A percentile compares a stretch with the other conserved stretches of the same genome.
These are phyloP conservation scores for Panaeolus papilionaceus DNA, from an alignment of 768 basidiomycete species.

Conservation along the genomic window DNA sequence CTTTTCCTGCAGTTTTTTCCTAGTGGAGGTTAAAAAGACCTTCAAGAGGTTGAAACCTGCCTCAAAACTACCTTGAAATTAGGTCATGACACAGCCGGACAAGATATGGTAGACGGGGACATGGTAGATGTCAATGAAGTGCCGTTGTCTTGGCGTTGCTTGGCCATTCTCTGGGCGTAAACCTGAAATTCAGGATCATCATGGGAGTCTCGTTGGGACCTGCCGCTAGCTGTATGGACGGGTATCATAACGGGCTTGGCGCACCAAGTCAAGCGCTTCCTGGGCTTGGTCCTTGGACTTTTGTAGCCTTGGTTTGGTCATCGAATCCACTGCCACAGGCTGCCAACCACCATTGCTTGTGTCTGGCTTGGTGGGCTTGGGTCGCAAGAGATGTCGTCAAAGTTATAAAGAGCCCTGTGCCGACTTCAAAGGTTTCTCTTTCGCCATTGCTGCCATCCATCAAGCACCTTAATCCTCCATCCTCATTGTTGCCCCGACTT, in stretches of 20 bases:
- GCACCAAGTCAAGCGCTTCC: constrained; percentile 13
- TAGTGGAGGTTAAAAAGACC: background rate
- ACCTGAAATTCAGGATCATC: background rate
- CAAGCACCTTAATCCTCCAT: background rate
- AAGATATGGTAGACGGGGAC: background rate
- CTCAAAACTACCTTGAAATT: background rate
- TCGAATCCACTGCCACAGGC: constrained; percentile 14
- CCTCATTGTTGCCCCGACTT: background rate
- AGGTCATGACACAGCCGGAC: background rate
- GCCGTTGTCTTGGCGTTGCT: constrained; percentile 7
- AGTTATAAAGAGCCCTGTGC: constrained; percentile 11
- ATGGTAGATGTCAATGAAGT: background rate
- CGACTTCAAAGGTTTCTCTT: constrained; percentile 1
- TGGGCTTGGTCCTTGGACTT: constrained; percentile 14
- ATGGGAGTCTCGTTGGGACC: constrained; percentile 12
- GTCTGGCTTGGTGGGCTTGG: constrained; percentile 10
- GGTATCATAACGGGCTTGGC: constrained; percentile 11
- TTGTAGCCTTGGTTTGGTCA: constrained; percentile 10
- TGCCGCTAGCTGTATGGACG: background rate
- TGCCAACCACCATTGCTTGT: constrained; percentile 12
- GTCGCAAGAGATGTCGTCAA: constrained; percentile 12
- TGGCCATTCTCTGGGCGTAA: constrained; percentile 9
- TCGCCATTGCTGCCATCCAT: constrained; percentile 12
- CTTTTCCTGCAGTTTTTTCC: background rate
- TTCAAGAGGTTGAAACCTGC: background rate